Evolutionary conservation across 768 basidiomycete genomes (phyloP), one percentile per base, ranked within the genome.

Genomic region (Naganishia antarctica): DNA sequence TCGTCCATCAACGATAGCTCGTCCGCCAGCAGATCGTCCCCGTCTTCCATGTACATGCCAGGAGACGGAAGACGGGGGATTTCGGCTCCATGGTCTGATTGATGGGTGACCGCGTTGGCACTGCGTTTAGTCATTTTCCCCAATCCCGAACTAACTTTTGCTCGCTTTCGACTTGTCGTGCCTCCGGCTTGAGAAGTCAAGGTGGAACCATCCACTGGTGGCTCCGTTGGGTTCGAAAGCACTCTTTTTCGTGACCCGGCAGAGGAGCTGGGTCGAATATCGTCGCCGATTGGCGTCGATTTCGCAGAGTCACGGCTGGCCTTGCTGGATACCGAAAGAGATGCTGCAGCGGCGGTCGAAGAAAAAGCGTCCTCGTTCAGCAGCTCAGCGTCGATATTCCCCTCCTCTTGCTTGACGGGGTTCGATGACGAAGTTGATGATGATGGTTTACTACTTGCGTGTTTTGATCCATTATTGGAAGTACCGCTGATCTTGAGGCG

Each of bases 1-100:
- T 41, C 53, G 12, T 21, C 53, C 53, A 57, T 57, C 21, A 57
- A 16, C 21, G 53, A 57, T 6, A 57, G 18, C 34, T 57, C 53
- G n/a, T 57, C 53, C 53, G 53, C 53, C 34, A 57, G 31, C 4
- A 57, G 37, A 13, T 34, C 53, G 26, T 57, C 53, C 21, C 23
- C 53, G 12, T 57, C 53, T 18, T 44, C 43, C 43, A 44, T 26
- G 47, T 49, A 49, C 25, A 26, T 49, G 13, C 43, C n/a, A 44
- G 43, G 43, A 5, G 43, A 44, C 8, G 43, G 43, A 6, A 21
- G 43, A 44, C 43, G 13, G 45, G 45, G 45, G 7, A 7, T 7
- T 9, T 37, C 43, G 18, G 11, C n/a, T 11, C 43, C 43, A 18
- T 32, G 49, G 16, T 29, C 28, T 32, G 49, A 15, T 25, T 21